phyloP scores from a whole-genome alignment of 2,329 filamentous ascomycete species.

The Colletotrichum acutatum region DNA sequence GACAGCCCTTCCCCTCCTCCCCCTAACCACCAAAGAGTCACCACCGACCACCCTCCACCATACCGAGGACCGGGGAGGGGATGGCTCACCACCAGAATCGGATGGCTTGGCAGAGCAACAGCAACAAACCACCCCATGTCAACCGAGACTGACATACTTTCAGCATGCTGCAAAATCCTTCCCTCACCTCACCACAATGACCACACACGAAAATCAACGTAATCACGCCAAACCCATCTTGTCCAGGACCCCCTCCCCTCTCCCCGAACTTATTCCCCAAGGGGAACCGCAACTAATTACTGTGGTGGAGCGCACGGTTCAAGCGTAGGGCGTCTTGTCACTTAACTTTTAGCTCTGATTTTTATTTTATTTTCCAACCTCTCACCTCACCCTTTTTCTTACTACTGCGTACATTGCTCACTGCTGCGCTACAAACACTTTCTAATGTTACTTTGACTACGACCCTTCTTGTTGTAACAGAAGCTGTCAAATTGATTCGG shows the following conservation, averaged over 20 bases:
- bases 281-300: background rate
- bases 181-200: background rate
- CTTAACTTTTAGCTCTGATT: background rate
- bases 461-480: background rate
- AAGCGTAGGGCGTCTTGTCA: constrained; percentile 17
- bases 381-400: background rate
- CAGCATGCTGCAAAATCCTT: background rate
- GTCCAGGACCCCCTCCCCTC: background rate
- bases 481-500: background rate
- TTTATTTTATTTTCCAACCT: background rate
- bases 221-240: constrained; percentile 22
- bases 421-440: background rate
- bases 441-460: constrained; percentile 18
- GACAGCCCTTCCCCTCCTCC: background rate
- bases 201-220: background rate
- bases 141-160: background rate
- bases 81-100: background rate
- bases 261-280: background rate
- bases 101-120: background rate
- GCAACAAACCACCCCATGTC: constrained; percentile 9
- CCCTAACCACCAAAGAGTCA: background rate
- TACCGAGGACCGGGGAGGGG: background rate
- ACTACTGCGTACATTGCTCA: too few relatives aligned
- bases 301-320: constrained; percentile 14
- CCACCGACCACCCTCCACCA: background rate